These are phyloP conservation scores for Citrullus mucosospermus DNA, from an alignment of 306 rosid species.

Conservation along the genomic window DNA sequence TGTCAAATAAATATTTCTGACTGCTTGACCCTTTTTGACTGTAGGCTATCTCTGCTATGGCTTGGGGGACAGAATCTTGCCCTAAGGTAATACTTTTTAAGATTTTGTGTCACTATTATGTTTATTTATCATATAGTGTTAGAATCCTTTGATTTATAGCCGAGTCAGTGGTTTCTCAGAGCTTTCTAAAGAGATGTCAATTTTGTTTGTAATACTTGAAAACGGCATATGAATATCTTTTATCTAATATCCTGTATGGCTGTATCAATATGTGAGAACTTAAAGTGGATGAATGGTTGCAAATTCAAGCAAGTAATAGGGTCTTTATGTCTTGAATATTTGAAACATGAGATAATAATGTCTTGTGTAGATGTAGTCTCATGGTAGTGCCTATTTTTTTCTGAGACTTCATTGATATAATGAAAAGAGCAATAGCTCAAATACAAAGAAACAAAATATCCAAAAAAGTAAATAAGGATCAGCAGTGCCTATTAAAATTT, in stretches of 20 bases:
- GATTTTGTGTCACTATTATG: not conserved
- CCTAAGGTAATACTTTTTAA: constrained; percentile 56
- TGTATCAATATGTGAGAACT: not conserved
- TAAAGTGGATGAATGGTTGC: not conserved
- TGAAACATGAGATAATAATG: not conserved
- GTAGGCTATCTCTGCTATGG: constrained; percentile 95
- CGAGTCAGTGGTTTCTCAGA: not conserved
- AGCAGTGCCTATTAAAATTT: no score
- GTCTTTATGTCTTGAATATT: not conserved
- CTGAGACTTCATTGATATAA: no score
- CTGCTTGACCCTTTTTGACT: constrained; percentile 6
- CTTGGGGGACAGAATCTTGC: constrained; percentile 97
- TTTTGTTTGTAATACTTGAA: not conserved
- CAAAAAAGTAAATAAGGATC: no score
- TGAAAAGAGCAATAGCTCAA: no score
- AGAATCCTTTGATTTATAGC: not conserved
- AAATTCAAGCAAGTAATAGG: not conserved
- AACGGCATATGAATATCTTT: not conserved
- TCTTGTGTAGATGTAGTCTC: not conserved
- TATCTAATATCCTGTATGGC: not conserved
- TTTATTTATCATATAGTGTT: not conserved
- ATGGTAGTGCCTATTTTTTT: not conserved
- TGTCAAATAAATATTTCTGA: not conserved
- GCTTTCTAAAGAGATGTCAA: not conserved
- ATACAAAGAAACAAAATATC: no score